These are phyloP conservation scores for Sclerotiophoma versabilis DNA, from an alignment of 2,329 filamentous ascomycete species.

Conservation along the genomic window DNA sequence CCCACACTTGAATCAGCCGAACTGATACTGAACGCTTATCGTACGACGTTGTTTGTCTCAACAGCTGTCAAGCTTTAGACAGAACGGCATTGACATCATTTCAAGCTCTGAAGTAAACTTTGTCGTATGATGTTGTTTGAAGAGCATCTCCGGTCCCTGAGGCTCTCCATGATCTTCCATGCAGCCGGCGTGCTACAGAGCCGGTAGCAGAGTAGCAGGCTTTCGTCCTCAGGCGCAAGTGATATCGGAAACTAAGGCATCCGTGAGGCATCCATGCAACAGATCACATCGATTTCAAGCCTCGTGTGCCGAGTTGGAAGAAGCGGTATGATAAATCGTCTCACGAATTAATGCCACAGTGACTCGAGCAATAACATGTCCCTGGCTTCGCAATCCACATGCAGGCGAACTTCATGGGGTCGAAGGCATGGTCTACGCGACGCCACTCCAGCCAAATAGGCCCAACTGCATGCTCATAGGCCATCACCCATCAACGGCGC, in stretches of 20 bases:
- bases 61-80: constrained; percentile 25
- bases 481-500: constrained; percentile 17
- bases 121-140: constrained; percentile 49
- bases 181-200: constrained; percentile 12
- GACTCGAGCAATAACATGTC: constrained; percentile 13
- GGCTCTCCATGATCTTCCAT: constrained; percentile 19
- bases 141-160: constrained; percentile 20
- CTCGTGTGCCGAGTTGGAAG: constrained; percentile 10
- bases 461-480: constrained; percentile 25
- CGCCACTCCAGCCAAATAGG: constrained; percentile 24
- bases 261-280: constrained; percentile 32
- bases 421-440: constrained; percentile 17
- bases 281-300: constrained; percentile 10
- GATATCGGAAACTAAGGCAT: constrained; percentile 45
- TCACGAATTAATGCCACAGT: constrained; percentile 1
- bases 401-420: constrained; percentile 19
- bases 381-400: constrained; percentile 27
- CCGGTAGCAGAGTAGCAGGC: constrained; percentile 11
- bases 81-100: constrained; percentile 25
- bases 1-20: constrained; percentile 9
- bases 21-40: constrained; percentile 40
- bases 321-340: constrained; percentile 20
- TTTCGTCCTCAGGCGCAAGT: constrained; percentile 33
- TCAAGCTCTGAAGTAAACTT: constrained; percentile 42
- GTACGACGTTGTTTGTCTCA: constrained; percentile 44